Evolutionary conservation across 371 early-diverging fungal species (phyloP), one percentile per base, ranked within the genome.

Genomic region (Mucor mucedo): DNA sequence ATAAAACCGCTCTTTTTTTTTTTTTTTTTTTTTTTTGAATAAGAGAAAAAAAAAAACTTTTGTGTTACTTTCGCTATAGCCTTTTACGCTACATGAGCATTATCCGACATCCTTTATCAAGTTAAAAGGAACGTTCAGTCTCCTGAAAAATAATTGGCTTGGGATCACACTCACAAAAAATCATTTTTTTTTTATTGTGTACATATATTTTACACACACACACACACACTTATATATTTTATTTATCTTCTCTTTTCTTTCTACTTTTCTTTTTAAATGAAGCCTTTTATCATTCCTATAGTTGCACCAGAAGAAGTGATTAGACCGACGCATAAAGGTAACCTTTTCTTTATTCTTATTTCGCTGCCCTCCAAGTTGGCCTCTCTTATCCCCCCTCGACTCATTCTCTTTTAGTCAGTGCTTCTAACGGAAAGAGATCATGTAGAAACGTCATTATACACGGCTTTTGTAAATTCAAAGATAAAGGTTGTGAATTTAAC

Each of bases 381-480:
- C 21, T 21, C 21, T 21, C 21, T 21, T 21, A 21, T 21, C 21
- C 1, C 21, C 21, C 21, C 21, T 9, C n/a, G 42, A 11, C 48
- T 48, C n/a, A 27, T 21, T 28, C 21, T 10, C 4, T 35, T 35
- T 40, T 49, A 59, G 59, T 49, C 10, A 38, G 28, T n/a, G 10
- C 49, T 16, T 59, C 50, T 14, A 47, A 41, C 4, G 33, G 38
- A 29, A 86, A 81, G 66, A 82, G 91, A 38, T 72, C 82, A 32
- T 94, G 93, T 71, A 83, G 92, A 53, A 91, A 94, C 71, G 82
- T 94, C 42, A 88, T 92, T 65, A 92, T 92, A 64, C 91, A 92
- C 72, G 95, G 95, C 5, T 89, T 84, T 68, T 95, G 95, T 83
- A 92, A 92, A 75, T 91, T 76, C 61, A 90, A 93, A 80, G 83